These are phyloP conservation scores for Aureobasidium pullulans DNA, from an alignment of 2,329 filamentous ascomycete genomes.

Conservation along the genomic window DNA sequence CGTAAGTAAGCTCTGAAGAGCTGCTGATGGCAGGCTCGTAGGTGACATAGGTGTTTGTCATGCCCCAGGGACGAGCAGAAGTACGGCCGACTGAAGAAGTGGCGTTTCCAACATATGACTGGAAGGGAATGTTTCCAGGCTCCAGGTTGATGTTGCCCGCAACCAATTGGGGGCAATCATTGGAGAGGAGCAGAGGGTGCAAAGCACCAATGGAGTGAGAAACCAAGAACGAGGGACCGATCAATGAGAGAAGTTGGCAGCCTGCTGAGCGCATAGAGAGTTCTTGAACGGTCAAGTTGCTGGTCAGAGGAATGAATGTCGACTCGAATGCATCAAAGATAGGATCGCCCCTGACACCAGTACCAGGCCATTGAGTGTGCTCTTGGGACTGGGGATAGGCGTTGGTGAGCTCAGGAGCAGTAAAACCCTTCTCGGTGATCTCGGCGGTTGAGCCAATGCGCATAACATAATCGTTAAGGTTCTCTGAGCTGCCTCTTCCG, in stretches of 20 bases:
- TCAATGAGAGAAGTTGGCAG: slow-evolving; percentile 25
- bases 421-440: slow-evolving; percentile 18
- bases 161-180: slow-evolving; percentile 41
- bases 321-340: slow-evolving; percentile 26
- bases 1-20: slow-evolving; percentile 20
- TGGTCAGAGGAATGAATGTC: slow-evolving; percentile 24
- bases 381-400: slow-evolving; percentile 17
- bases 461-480: slow-evolving; percentile 4
- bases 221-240: slow-evolving; percentile 27
- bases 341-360: slow-evolving; percentile 20
- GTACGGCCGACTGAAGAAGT: slow-evolving; percentile 14
- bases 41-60: slow-evolving; percentile 26
- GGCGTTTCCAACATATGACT: slow-evolving; percentile 20
- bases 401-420: slow-evolving; percentile 17
- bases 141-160: slow-evolving; percentile 47
- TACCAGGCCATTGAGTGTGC: slow-evolving; percentile 20
- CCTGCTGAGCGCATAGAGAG: slow-evolving; percentile 24
- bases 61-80: slow-evolving; percentile 25
- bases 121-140: slow-evolving; percentile 46
- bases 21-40: slow-evolving; percentile 28
- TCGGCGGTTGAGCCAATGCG: slow-evolving; percentile 8
- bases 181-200: slow-evolving; percentile 40
- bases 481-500: slow-evolving; percentile 15
- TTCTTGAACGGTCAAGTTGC: slow-evolving; percentile 24
- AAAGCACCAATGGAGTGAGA: slow-evolving; percentile 28